Evolutionary conservation across 2,329 filamentous ascomycete species (phyloP).

Genomic region (Alternaria brassicicola): DNA sequence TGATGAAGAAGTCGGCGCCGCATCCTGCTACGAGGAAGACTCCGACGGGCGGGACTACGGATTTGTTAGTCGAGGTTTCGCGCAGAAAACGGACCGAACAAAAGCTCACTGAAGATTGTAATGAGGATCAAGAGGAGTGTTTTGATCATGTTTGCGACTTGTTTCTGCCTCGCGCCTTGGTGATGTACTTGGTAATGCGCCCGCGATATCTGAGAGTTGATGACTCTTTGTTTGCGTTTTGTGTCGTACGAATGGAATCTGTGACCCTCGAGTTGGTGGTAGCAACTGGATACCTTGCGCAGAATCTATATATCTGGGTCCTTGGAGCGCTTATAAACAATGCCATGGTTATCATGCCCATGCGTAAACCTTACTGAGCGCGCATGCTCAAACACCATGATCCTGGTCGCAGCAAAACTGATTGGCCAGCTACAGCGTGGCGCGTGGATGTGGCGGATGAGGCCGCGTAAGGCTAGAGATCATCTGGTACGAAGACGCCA

Average conservation of each 20-base stretch:
- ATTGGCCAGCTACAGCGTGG: slow-evolving; percentile 8
- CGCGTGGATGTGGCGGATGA: not conserved
- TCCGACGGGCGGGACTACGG: slow-evolving; percentile 55
- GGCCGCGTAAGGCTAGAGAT: not conserved
- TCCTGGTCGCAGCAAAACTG: not conserved
- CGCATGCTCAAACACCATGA: not conserved
- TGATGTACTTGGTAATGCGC: not conserved
- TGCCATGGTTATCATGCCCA: not conserved
- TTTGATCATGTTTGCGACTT: slow-evolving; percentile 24
- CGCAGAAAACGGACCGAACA: not conserved
- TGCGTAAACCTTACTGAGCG: slow-evolving; percentile 3
- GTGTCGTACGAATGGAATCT: not conserved
- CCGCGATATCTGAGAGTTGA: not conserved
- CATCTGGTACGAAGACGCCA: not conserved
- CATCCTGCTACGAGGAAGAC: slow-evolving; percentile 58
- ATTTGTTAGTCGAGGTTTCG: not conserved
- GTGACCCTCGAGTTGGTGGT: not conserved
- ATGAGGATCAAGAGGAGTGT: slow-evolving; percentile 53
- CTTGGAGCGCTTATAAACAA: not conserved
- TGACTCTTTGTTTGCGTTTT: not conserved
- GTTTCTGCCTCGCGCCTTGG: not conserved
- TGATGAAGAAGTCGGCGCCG: slow-evolving; percentile 56
- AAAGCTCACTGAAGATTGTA: slow-evolving; percentile 52
- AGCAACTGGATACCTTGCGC: not conserved
- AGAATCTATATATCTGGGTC: not conserved